phyloP scores from a whole-genome alignment of 1,284 basidiomycete genomes.

The Rhodotorula sp. region DNA sequence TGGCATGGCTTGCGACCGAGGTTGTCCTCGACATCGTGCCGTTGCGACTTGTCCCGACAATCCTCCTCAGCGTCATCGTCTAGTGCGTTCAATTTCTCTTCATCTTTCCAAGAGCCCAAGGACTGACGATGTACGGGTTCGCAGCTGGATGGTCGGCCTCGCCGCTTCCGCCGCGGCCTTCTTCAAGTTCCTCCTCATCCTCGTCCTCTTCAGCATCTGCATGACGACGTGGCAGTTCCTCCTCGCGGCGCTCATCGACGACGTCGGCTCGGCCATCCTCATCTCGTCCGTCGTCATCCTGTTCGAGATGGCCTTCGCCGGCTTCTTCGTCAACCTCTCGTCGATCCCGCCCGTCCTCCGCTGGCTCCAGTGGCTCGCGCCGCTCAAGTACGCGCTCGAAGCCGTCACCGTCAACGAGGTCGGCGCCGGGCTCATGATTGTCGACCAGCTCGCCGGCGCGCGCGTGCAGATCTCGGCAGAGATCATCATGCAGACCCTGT shows the following conservation, averaged over 20 bases:
- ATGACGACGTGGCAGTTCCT: slow-evolving; percentile 89
- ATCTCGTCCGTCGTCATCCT: slow-evolving; percentile 54
- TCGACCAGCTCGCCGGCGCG: slow-evolving; percentile 75
- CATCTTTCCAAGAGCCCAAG: neutral
- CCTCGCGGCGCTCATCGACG: slow-evolving; percentile 72
- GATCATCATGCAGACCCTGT: slow-evolving; percentile 76
- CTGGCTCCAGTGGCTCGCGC: slow-evolving; percentile 70
- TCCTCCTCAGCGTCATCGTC: slow-evolving; percentile 60
- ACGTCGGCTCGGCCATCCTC: slow-evolving; percentile 84
- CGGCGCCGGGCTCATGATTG: slow-evolving; percentile 75
- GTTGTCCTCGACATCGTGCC: slow-evolving; percentile 82
- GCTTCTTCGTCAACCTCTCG: slow-evolving; percentile 55
- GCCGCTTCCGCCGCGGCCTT: slow-evolving; percentile 66
- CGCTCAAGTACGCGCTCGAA: slow-evolving; percentile 72
- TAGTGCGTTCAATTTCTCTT: slow-evolving; percentile 21
- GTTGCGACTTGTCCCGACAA: slow-evolving; percentile 76
- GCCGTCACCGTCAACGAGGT: slow-evolving; percentile 84
- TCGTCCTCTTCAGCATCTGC: slow-evolving; percentile 71
- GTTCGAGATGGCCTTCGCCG: slow-evolving; percentile 46
- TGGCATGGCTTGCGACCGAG: slow-evolving; percentile 80
- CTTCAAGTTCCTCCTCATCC: slow-evolving; percentile 79
- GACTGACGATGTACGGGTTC: neutral
- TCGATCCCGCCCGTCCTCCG: slow-evolving; percentile 44
- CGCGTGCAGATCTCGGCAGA: slow-evolving; percentile 72
- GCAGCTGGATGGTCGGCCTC: slow-evolving; percentile 86